Conservation (phyloP, 352 stramenopile genomes). For the Globisporangium sylvaticum region DNA sequence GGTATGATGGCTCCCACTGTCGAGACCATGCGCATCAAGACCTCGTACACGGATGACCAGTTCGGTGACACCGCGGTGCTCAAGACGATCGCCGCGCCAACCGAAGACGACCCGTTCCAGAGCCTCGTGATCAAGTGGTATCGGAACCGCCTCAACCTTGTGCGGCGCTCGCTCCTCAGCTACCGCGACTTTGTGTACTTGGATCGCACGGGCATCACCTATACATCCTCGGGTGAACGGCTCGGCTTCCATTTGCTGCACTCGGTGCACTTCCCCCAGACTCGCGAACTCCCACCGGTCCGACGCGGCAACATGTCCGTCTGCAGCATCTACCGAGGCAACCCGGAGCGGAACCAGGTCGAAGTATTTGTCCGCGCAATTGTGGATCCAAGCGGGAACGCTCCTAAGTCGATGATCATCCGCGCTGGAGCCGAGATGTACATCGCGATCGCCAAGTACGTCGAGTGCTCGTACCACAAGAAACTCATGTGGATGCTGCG, state of each 20-base stretch:
- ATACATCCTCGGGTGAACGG: conserved; percentile 3
- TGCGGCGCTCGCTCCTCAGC: background rate
- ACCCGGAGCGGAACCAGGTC: background rate
- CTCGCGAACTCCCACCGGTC: background rate
- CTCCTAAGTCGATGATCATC: background rate
- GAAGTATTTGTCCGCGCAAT: conserved; percentile 1
- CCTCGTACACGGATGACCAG: conserved; percentile 8
- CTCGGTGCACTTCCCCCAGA: conserved; percentile 8
- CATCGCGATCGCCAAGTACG: background rate
- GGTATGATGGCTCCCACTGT: conserved; percentile 1
- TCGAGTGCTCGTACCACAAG: too few species aligned
- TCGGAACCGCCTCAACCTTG: background rate
- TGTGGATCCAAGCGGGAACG: background rate
- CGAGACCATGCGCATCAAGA: conserved; percentile 5
- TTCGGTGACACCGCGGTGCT: background rate
- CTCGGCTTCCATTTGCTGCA: conserved; percentile 17
- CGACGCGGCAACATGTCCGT: conserved; percentile 10
- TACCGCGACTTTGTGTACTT: conserved; percentile 18
- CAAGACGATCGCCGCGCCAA: background rate
- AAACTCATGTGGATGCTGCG: too few species aligned
- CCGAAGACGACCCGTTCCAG: conserved; percentile 5
- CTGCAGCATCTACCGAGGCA: conserved; percentile 6
- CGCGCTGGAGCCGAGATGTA: conserved; percentile 5
- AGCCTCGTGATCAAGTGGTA: conserved; percentile 4
- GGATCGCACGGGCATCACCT: conserved; percentile 10